phyloP scores from a whole-genome alignment of 768 basidiomycete species.

The Serendipita sp. region DNA sequence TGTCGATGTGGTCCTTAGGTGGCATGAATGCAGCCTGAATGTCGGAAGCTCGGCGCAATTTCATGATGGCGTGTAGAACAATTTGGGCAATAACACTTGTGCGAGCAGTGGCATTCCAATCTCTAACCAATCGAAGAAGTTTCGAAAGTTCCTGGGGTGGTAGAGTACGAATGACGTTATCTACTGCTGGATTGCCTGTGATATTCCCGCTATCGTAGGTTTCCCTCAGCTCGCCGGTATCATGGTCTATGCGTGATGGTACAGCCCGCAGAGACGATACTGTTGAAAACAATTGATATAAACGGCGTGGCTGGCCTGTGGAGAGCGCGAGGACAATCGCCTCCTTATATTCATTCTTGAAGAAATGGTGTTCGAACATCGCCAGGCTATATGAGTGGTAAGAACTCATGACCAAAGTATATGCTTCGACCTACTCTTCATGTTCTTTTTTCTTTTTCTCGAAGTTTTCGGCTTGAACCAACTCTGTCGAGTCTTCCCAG shows the following conservation, averaged over 20 bases:
- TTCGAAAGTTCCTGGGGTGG: conserved; percentile 57
- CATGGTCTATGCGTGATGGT: conserved; percentile 2
- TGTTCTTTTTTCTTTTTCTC: conserved; percentile 56
- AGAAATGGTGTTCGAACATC: neutral
- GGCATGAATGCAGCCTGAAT: conserved; percentile 47
- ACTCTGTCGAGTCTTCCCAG: conserved; percentile 86
- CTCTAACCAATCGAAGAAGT: conserved; percentile 63
- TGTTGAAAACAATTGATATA: conserved; percentile 61
- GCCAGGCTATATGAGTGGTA: neutral
- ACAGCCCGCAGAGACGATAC: conserved; percentile 23
- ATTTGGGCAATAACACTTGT: conserved; percentile 74
- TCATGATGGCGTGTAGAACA: conserved; percentile 66
- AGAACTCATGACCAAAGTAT: conserved; percentile 17
- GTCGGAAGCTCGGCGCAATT: conserved; percentile 57
- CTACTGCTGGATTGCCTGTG: conserved; percentile 59
- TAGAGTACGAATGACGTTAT: conserved; percentile 64
- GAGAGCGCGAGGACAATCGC: conserved; percentile 84
- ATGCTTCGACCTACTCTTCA: conserved; percentile 67
- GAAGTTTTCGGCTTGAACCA: conserved; percentile 33
- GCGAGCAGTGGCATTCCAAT: conserved; percentile 93
- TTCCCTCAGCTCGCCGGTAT: neutral
- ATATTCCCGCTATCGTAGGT: conserved; percentile 20
- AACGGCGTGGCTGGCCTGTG: conserved; percentile 83
- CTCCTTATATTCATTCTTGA: conserved; percentile 59
- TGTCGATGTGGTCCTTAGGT: conserved; percentile 10